A percentile compares a stretch with the other conserved stretches of the same genome.
phyloP scores from a whole-genome alignment of 1,139 yeast genomes.

The Scheffersomyces cryptocercus region DNA sequence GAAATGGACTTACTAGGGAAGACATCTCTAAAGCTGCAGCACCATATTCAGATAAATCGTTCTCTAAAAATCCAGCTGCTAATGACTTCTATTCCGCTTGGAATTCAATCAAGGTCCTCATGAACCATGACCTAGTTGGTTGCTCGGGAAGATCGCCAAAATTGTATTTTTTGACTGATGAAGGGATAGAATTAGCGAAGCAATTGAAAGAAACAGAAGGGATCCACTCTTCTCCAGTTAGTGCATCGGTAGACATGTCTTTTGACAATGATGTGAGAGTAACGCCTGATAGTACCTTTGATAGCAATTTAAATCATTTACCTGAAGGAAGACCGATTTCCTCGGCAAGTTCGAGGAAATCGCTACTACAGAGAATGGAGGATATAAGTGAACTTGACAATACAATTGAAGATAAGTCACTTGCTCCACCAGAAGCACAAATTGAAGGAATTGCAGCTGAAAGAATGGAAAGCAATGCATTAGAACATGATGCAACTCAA shows the following conservation, averaged over 20 bases:
- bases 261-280: constrained; percentile 38
- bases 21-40: constrained; percentile 60
- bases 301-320: background rate
- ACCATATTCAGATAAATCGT: constrained; percentile 64
- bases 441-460: background rate
- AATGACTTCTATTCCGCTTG: constrained; percentile 77
- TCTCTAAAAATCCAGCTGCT: constrained; percentile 61
- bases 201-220: constrained; percentile 52
- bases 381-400: background rate
- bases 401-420: background rate
- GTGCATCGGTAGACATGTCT: constrained; percentile 22
- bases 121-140: constrained; percentile 62
- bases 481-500: constrained; percentile 25
- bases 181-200: constrained; percentile 65
- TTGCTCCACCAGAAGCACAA: background rate
- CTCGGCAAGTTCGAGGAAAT: too few relatives aligned
- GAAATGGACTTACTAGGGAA: constrained; percentile 59
- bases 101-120: constrained; percentile 66
- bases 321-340: background rate
- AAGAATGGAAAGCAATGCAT: background rate
- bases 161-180: constrained; percentile 67
- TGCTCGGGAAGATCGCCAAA: constrained; percentile 58
- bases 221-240: constrained; percentile 26
- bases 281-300: constrained; percentile 20
- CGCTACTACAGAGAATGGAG: too few relatives aligned